Percentiles rank a stretch among this genome's conserved stretches.
These are phyloP conservation scores for Penicillium egyptiacum DNA, from an alignment of 495 filamentous ascomycete species.

Conservation along the genomic window DNA sequence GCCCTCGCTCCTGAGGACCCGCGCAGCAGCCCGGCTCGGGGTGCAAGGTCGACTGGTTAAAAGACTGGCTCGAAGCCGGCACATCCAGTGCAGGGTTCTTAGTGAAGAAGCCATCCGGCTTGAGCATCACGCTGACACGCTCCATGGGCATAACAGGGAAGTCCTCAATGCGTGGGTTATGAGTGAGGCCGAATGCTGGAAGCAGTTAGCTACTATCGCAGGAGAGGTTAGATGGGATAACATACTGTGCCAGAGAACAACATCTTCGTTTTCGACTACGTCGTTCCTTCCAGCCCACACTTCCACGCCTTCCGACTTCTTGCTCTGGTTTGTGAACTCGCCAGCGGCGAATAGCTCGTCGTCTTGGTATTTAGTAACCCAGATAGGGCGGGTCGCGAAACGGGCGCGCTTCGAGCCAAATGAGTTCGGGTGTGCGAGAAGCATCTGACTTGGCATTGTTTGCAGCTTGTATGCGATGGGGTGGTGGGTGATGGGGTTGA, in stretches of 20 bases:
- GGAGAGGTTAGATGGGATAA: not conserved
- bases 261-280: constrained; percentile 48
- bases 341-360: constrained; percentile 81
- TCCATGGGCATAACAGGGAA: constrained; percentile 66
- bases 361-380: constrained; percentile 77
- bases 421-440: constrained; percentile 68
- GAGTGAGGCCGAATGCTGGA: constrained; percentile 59
- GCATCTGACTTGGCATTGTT: constrained; percentile 70
- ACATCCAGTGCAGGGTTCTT: constrained; percentile 75
- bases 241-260: constrained; percentile 49
- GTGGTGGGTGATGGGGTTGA: constrained; percentile 72
- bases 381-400: constrained; percentile 80
- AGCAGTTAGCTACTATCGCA: constrained; percentile 7
- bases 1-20: constrained; percentile 26
- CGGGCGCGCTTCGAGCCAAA: constrained; percentile 75
- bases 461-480: constrained; percentile 79
- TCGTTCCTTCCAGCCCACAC: constrained; percentile 47
- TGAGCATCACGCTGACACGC: constrained; percentile 56
- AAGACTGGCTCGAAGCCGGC: constrained; percentile 38
- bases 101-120: constrained; percentile 73
- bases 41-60: constrained; percentile 42
- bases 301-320: constrained; percentile 52
- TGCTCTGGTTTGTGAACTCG: constrained; percentile 83
- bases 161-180: constrained; percentile 60
- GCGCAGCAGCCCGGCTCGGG: constrained; percentile 39